These are phyloP conservation scores for Boletus rubroflammeus DNA, from an alignment of 768 basidiomycete species.

Conservation along the genomic window DNA sequence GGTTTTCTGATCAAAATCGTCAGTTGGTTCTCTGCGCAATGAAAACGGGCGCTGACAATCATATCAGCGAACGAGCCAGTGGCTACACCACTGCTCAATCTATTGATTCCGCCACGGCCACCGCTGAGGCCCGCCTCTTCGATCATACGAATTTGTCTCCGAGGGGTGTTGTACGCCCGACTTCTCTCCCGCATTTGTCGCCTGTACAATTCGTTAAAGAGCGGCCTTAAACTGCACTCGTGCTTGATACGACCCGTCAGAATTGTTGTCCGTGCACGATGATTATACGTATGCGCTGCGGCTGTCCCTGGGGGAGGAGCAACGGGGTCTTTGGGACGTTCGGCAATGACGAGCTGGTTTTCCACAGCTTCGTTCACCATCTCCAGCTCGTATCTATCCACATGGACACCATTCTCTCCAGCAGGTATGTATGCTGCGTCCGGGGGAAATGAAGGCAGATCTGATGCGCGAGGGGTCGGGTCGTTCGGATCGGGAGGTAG, in stretches of 20 bases:
- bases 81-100: constrained; percentile 72
- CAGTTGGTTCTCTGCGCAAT: constrained; percentile 1
- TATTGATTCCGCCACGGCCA: constrained; percentile 73
- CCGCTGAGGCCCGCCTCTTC: constrained; percentile 67
- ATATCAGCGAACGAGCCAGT: constrained; percentile 59
- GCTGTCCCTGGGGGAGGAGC: constrained; percentile 36
- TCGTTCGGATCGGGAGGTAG: constrained; percentile 56
- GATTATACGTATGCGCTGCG: constrained; percentile 41
- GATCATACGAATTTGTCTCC: constrained; percentile 66
- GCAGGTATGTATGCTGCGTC: constrained; percentile 31
- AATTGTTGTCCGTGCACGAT: constrained; percentile 71
- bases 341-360: constrained; percentile 83
- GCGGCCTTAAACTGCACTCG: constrained; percentile 70
- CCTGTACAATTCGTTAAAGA: constrained; percentile 64
- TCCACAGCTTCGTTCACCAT: constrained; percentile 84
- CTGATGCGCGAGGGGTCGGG: constrained; percentile 29
- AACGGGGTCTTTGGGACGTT: constrained; percentile 65
- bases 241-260: constrained; percentile 79
- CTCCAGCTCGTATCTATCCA: constrained; percentile 79
- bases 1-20: constrained; percentile 41
- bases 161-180: constrained; percentile 61
- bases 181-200: constrained; percentile 70
- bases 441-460: constrained; percentile 24
- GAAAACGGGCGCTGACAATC: constrained; percentile 46
- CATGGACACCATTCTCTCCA: constrained; percentile 30